Percentiles rank a stretch among this genome's conserved stretches.
These are phyloP conservation scores for Verticillium albo-atrum DNA, from an alignment of 2,329 filamentous ascomycete genomes.

Conservation along the genomic window DNA sequence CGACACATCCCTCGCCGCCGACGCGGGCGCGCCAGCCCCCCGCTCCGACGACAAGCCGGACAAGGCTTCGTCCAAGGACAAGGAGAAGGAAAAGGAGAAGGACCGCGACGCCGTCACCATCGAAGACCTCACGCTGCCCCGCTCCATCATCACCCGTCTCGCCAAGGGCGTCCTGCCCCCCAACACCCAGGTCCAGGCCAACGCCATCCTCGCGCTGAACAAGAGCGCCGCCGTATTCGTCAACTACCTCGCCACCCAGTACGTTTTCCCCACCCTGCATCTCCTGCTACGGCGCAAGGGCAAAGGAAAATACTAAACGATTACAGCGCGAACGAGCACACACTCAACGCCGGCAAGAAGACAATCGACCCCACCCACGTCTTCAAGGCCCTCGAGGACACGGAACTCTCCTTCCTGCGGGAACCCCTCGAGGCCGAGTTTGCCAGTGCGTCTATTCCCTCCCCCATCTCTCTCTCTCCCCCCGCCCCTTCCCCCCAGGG, in stretches of 20 bases:
- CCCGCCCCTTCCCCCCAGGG: neutral
- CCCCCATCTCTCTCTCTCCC: neutral
- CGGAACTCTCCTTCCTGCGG: slow-evolving; percentile 70
- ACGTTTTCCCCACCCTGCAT: slow-evolving; percentile 28
- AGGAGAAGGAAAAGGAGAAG: slow-evolving; percentile 29
- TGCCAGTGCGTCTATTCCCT: slow-evolving; percentile 50
- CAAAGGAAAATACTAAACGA: too few relatives aligned
- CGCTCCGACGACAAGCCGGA: slow-evolving; percentile 19
- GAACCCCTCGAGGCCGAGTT: slow-evolving; percentile 69
- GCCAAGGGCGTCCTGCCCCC: slow-evolving; percentile 76
- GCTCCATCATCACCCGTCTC: slow-evolving; percentile 74
- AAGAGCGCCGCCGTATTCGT: slow-evolving; percentile 83
- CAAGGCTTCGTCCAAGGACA: slow-evolving; percentile 22
- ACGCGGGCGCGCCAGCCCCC: neutral
- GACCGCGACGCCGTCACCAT: slow-evolving; percentile 43
- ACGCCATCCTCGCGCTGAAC: slow-evolving; percentile 72
- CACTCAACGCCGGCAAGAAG: slow-evolving; percentile 64
- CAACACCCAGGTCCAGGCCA: slow-evolving; percentile 79
- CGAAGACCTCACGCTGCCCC: slow-evolving; percentile 72
- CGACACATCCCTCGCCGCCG: neutral
- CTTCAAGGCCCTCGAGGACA: slow-evolving; percentile 70
- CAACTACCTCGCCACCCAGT: slow-evolving; percentile 73
- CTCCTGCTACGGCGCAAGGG: too few relatives aligned
- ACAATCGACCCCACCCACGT: slow-evolving; percentile 74
- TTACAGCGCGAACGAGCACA: slow-evolving; percentile 67